These are phyloP conservation scores for Erodium texanum DNA, from an alignment of 441 rosid genomes.

Conservation along the genomic window DNA sequence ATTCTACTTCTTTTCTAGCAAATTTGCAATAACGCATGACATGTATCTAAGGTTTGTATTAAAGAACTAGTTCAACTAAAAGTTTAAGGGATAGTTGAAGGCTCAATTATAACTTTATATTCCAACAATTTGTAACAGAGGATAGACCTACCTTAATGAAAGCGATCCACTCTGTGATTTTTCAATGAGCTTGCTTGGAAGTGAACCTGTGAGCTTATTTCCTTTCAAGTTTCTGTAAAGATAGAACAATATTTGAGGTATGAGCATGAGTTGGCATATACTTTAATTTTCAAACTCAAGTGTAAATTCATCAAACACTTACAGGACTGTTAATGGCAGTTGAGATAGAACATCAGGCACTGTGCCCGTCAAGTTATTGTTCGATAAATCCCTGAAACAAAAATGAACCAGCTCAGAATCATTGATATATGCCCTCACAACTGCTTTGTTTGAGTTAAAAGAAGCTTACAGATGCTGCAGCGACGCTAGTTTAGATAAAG, in stretches of 20 bases:
- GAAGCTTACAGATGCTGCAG: background rate
- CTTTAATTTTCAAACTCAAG: too few relatives aligned
- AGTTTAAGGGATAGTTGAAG: too few relatives aligned
- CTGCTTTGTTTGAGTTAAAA: background rate
- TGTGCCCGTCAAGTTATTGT: background rate
- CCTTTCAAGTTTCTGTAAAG: background rate
- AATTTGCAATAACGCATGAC: background rate
- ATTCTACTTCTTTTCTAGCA: background rate
- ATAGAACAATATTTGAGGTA: background rate
- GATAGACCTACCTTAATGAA: background rate
- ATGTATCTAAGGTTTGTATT: too few relatives aligned
- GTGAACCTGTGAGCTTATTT: background rate
- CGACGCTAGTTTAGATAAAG: background rate
- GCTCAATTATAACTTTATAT: too few relatives aligned
- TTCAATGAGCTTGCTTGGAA: slow-evolving; percentile 3
- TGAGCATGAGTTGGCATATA: background rate
- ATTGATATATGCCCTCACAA: too few relatives aligned
- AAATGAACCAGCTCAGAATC: background rate
- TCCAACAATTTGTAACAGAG: background rate
- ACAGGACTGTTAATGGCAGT: slow-evolving; percentile 6
- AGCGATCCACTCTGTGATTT: background rate
- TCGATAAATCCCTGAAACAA: slow-evolving; percentile 5
- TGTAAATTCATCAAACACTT: background rate
- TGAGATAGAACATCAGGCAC: background rate
- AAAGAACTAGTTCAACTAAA: too few relatives aligned